Conservation (phyloP, 1,284 basidiomycete genomes). For the Gymnopus androsaceus region DNA sequence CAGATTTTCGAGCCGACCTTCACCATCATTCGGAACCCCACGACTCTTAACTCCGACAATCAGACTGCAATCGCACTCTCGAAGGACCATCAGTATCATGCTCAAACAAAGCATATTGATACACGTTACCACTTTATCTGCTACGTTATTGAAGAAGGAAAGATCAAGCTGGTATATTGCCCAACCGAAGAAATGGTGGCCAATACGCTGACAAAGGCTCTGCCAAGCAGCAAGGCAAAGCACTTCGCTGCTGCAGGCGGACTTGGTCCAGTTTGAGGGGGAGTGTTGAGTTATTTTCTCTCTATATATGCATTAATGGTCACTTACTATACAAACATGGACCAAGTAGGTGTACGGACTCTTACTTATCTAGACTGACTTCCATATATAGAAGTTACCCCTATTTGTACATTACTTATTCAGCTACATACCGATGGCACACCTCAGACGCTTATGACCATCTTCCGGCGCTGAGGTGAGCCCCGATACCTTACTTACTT, state of each 20-base stretch:
- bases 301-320: no score
- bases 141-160: constrained; percentile 28
- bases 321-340: no score
- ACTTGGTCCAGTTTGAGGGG: constrained; percentile 24
- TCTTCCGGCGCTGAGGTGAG: no score
- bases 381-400: no score
- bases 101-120: constrained; percentile 42
- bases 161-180: constrained; percentile 23
- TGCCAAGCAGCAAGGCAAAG: constrained; percentile 22
- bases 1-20: constrained; percentile 3
- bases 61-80: constrained; percentile 28
- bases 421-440: no score
- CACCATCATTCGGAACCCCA: constrained; percentile 7
- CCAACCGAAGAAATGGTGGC: constrained; percentile 24
- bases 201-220: constrained; percentile 26
- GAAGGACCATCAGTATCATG: constrained; percentile 29
- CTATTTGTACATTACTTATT: no score
- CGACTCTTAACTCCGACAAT: constrained; percentile 27
- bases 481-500: no score
- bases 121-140: constrained; percentile 34
- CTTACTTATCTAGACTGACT: no score
- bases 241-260: constrained; percentile 2
- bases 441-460: no score
- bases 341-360: no score
- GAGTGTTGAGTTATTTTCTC: no score